Base-by-base conservation (phyloP, 2,329 filamentous ascomycete species). In the Pyrenochaeta sp. region DNA sequence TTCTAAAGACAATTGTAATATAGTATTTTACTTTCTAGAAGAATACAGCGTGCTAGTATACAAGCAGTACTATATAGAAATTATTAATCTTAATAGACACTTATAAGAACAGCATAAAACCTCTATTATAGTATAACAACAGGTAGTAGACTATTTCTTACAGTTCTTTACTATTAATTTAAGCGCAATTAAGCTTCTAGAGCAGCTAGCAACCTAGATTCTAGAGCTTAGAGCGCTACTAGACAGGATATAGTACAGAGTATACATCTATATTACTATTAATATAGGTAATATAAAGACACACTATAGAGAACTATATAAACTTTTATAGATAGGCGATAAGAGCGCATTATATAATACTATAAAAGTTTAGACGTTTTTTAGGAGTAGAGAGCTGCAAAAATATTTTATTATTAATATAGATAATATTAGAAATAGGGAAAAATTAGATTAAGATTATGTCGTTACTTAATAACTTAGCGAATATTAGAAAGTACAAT, bases 331-430 rank as follows among this genome's bases (percentile, higher is more conserved):
- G 30, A 30, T 11, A 39, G 30, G 27, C 11, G 15, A 40, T 19
- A 45, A 30, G 11, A 36, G 26, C 14, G 10, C 21, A 30, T 28
- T 45, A 7, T 45, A 35, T 19, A 15, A 41, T 10, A 27, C 6
- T 30, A 31, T 45, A 18, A 40, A 45, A 39, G 42, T 45, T 6
- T 19, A 45, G 35, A 45, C 13, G 9, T 45, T 45, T 35, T 45
- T 45, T 18, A 10, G 14, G n/a, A 36, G 9, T 19, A 20, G 30
- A 7, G 36, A 30, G 31, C 20, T 40, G 26, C 27, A 41, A 21
- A 35, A 29, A 35, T 45, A 45, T 35, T 45, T 45, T 36, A 31
- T 45, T 45, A 26, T 45, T 35, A 34, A 40, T 36, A 19, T 21
- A 27, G 36, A 14, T 40, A 24, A 35, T 29, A 10, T 8, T 6